Evolutionary conservation across 1,284 basidiomycete species (phyloP), one percentile per base, ranked within the genome.

Genomic region (Meripilus lineatus): DNA sequence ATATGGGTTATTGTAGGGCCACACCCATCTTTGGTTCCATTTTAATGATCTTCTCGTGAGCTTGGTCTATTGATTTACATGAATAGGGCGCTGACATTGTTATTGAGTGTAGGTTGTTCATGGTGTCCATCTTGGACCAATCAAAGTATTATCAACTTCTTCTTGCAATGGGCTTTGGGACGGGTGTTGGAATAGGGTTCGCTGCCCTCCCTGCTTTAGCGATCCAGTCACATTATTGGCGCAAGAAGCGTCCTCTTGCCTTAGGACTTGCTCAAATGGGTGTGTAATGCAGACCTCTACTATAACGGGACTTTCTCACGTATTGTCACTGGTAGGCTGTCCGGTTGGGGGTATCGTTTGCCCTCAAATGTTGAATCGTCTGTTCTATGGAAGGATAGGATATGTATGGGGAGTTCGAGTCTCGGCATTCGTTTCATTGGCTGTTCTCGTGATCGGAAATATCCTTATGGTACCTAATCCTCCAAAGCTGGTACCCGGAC

Each of bases 101-200:
- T 11, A 14, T 18, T 39, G 24, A 22, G 24, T 22, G 8, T 32
- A 58, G 56, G 21, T 40, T 54, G 7, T 57, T 59, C 40, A 58
- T 59, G 55, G 36, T 53, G 8, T 58, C 56, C n/a, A 28, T 59
- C 5, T 44, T 40, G 6, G 33, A 51, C 22, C 40, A 42, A 10
- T 33, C 47, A 25, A 43, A 48, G 18, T 59, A 55, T 40, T 60
- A 59, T 44, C 52, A 62, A 46, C 42, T 57, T 8, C 40, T 59
- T 35, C 53, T 61, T 14, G 30, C 52, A 1, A 58, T 61, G 50
- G 58, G 58, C 30, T 50, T 74, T 8, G 79, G 77, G 48, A 48
- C 74, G 1, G 52, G 60, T 13, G 67, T 77, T 46, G 70, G 68
- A 8, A 49, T 72, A 32, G 69, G 68, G 0, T 42, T 75, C 23